Percentiles rank a stretch among this genome's conserved stretches.
These are phyloP conservation scores for Pyricularia pennisetigena DNA, from an alignment of 2,329 filamentous ascomycete species.

Conservation along the genomic window DNA sequence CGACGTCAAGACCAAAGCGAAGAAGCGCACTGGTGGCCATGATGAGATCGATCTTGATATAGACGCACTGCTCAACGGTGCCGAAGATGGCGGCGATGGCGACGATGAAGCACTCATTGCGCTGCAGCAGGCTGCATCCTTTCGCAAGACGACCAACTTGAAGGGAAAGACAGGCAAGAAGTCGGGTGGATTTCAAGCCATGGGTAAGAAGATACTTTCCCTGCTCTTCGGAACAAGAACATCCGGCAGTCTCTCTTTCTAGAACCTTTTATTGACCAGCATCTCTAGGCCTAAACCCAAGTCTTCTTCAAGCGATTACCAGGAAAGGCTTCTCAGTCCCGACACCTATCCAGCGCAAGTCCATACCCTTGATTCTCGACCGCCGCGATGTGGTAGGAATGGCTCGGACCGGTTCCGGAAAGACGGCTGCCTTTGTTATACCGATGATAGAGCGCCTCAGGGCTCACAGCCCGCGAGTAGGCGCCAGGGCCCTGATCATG, in stretches of 20 bases:
- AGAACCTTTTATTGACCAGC: constrained; percentile 6
- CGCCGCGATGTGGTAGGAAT: constrained; percentile 96
- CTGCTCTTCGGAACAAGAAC: neutral
- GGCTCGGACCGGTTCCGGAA: constrained; percentile 97
- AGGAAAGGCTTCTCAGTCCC: constrained; percentile 93
- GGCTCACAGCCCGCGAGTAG: constrained; percentile 76
- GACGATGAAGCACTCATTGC: constrained; percentile 81
- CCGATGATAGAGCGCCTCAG: constrained; percentile 95
- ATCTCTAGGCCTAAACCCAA: constrained; percentile 57
- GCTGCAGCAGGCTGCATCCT: constrained; percentile 74
- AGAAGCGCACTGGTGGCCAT: constrained; percentile 14
- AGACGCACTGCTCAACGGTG: constrained; percentile 50
- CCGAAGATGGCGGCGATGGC: constrained; percentile 50
- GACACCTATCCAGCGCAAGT: constrained; percentile 94
- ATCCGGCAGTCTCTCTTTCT: neutral
- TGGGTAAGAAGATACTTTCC: constrained; percentile 46
- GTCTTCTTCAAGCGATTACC: constrained; percentile 81
- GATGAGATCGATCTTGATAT: constrained; percentile 43
- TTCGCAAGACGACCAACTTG: constrained; percentile 72
- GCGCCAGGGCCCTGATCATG: constrained; percentile 76
- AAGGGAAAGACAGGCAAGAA: constrained; percentile 88
- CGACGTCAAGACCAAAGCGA: constrained; percentile 32
- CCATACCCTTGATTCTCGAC: constrained; percentile 83
- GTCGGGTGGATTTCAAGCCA: constrained; percentile 90
- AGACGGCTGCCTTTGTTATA: constrained; percentile 96